Percentiles rank a stretch among this genome's conserved stretches.
Evolutionary conservation across 164 flowering plant genomes (phyloP).

Genomic region (Sextonia rubra): DNA sequence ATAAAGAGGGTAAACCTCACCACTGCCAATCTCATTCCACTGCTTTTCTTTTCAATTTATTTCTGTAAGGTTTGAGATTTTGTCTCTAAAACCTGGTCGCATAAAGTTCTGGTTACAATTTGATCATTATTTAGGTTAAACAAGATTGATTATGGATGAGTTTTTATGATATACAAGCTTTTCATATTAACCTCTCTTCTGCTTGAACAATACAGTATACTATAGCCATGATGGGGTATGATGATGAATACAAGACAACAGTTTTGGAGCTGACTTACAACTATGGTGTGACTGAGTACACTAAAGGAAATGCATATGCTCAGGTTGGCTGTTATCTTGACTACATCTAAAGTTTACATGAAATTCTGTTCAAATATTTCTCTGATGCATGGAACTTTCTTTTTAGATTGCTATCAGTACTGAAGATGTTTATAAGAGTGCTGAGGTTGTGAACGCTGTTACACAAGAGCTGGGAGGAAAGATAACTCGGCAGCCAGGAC

Average conservation of each 20-base stretch:
- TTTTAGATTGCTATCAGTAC: constrained; percentile 84
- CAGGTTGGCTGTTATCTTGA: constrained; percentile 44
- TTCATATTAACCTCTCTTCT: not conserved
- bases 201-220: constrained; percentile 50
- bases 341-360: not conserved
- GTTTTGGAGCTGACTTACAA: constrained; percentile 90
- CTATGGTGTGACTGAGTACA: constrained; percentile 92
- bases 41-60: too few relatives aligned
- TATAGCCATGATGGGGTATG: constrained; percentile 90
- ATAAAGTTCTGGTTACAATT: too few relatives aligned
- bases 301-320: constrained; percentile 98
- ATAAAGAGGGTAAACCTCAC: too few relatives aligned
- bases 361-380: not conserved
- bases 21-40: too few relatives aligned
- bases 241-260: constrained; percentile 70
- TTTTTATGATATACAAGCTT: too few relatives aligned
- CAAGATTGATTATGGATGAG: too few relatives aligned
- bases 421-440: constrained; percentile 91
- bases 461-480: constrained; percentile 95
- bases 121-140: too few relatives aligned
- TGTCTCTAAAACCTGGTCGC: too few relatives aligned
- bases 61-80: too few relatives aligned
- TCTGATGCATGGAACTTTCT: constrained; percentile 6
- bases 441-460: constrained; percentile 64
- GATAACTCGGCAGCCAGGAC: constrained; percentile 88